A percentile compares a stretch with the other conserved stretches of the same genome.
These are phyloP conservation scores for Boletus sp. DNA, from an alignment of 768 basidiomycete genomes.

Conservation along the genomic window DNA sequence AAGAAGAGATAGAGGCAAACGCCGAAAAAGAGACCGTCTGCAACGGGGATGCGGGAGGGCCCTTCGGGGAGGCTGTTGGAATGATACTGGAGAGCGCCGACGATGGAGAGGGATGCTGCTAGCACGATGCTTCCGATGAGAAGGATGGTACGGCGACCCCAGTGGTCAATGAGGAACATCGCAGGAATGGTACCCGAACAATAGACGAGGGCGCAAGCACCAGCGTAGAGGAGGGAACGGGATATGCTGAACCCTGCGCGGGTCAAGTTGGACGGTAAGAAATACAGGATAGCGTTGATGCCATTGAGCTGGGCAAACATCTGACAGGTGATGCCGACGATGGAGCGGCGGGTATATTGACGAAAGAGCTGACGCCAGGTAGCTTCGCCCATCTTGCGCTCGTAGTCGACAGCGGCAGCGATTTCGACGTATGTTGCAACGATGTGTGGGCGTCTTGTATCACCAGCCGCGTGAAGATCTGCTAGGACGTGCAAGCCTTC, in stretches of 20 bases:
- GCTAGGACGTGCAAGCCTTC: conserved; percentile 53
- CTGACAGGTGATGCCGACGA: conserved; percentile 55
- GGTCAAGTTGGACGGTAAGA: conserved; percentile 51
- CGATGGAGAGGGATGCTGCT: conserved; percentile 44
- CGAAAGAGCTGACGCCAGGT: conserved; percentile 50
- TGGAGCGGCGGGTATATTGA: conserved; percentile 47
- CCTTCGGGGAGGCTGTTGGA: conserved; percentile 40
- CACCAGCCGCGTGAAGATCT: conserved; percentile 55
- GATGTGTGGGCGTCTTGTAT: conserved; percentile 42
- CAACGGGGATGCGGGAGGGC: conserved; percentile 27
- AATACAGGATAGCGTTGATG: conserved; percentile 58
- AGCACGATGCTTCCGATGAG: conserved; percentile 45
- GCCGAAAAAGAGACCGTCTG: conserved; percentile 40
- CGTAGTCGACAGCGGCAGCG: conserved; percentile 38
- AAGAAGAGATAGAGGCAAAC: conserved; percentile 61
- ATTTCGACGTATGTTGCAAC: conserved; percentile 46
- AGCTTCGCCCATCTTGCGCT: conserved; percentile 39
- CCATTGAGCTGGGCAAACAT: conserved; percentile 56
- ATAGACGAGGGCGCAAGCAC: conserved; percentile 47
- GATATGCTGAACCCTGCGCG: conserved; percentile 48
- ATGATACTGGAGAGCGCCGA: conserved; percentile 51
- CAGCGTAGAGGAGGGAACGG: conserved; percentile 45
- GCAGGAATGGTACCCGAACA: conserved; percentile 52
- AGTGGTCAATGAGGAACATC: conserved; percentile 51
- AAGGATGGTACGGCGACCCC: conserved; percentile 52